Percentiles rank a stretch among this genome's conserved stretches.
These are phyloP conservation scores for Penicillium desertorum DNA, from an alignment of 495 filamentous ascomycete species.

Conservation along the genomic window DNA sequence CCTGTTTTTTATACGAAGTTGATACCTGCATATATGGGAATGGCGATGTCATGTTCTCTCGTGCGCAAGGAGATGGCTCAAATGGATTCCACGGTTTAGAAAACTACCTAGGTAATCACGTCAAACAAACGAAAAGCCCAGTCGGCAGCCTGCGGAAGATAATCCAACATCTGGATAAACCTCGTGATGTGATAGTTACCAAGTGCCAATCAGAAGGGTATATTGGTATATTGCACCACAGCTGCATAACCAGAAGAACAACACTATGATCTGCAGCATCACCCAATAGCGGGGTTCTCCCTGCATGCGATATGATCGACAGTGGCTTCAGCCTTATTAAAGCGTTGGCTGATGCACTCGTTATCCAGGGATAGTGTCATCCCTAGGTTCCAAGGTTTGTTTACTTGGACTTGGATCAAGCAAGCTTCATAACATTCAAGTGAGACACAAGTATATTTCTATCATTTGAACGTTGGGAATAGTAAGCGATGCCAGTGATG, in stretches of 20 bases:
- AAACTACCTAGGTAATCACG: background rate
- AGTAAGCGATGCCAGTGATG: background rate
- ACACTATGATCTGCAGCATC: no score
- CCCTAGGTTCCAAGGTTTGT: background rate
- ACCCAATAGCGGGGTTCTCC: constrained; percentile 16
- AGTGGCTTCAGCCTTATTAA: constrained; percentile 20
- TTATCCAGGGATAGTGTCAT: constrained; percentile 1
- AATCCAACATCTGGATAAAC: background rate
- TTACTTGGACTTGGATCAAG: background rate
- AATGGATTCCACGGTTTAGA: background rate
- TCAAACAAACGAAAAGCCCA: constrained; percentile 4
- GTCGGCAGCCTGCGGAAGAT: constrained; percentile 15
- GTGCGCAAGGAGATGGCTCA: background rate
- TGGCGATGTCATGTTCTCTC: background rate
- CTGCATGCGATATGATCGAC: constrained; percentile 25
- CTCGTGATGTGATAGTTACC: background rate
- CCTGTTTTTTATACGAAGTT: background rate
- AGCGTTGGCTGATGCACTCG: background rate
- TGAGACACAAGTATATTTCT: background rate
- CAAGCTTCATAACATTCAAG: background rate
- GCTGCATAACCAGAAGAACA: background rate
- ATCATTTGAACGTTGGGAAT: background rate
- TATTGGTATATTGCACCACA: constrained; percentile 18
- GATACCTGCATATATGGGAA: background rate
- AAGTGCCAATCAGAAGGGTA: constrained; percentile 4